These are phyloP conservation scores for Dactylellina sp. DNA, from an alignment of 2,329 filamentous ascomycete genomes.

Conservation along the genomic window DNA sequence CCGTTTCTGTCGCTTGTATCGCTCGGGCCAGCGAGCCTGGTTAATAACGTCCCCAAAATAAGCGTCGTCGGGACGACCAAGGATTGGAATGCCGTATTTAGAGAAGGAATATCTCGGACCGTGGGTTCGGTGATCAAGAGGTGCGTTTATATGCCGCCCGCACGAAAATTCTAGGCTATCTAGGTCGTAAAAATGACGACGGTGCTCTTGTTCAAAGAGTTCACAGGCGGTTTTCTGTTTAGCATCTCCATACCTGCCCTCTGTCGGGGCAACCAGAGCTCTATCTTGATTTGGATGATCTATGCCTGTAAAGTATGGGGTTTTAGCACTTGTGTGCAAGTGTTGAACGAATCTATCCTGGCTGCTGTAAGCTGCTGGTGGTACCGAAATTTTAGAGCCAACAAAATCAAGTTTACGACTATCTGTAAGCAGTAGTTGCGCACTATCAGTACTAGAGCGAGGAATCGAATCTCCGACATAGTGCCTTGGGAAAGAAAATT, in stretches of 20 bases:
- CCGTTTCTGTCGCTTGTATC: constrained; percentile 40
- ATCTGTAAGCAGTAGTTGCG: constrained; percentile 36
- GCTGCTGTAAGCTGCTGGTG: constrained; percentile 11
- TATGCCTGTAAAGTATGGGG: too few species aligned
- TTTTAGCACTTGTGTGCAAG: background rate
- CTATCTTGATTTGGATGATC: background rate
- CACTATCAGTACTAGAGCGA: constrained; percentile 48
- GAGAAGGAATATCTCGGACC: constrained; percentile 25
- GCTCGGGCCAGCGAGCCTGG: constrained; percentile 34
- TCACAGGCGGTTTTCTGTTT: constrained; percentile 34
- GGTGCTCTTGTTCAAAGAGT: constrained; percentile 40
- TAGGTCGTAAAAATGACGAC: constrained; percentile 45
- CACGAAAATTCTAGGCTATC: constrained; percentile 16
- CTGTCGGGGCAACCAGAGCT: background rate
- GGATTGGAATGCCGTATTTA: constrained; percentile 36
- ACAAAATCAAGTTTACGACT: constrained; percentile 8
- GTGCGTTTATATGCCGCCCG: constrained; percentile 2
- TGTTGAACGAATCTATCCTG: background rate
- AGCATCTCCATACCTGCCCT: background rate
- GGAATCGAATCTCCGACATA: constrained; percentile 2
- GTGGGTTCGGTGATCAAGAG: constrained; percentile 16
- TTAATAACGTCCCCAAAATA: constrained; percentile 44
- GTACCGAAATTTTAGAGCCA: constrained; percentile 1
- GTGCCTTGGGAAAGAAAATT: constrained; percentile 37
- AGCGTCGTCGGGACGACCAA: constrained; percentile 27